Percentiles rank a stretch among this genome's conserved stretches.
Evolutionary conservation across 768 basidiomycete genomes (phyloP).

Genomic region (Kwoniella sp.): DNA sequence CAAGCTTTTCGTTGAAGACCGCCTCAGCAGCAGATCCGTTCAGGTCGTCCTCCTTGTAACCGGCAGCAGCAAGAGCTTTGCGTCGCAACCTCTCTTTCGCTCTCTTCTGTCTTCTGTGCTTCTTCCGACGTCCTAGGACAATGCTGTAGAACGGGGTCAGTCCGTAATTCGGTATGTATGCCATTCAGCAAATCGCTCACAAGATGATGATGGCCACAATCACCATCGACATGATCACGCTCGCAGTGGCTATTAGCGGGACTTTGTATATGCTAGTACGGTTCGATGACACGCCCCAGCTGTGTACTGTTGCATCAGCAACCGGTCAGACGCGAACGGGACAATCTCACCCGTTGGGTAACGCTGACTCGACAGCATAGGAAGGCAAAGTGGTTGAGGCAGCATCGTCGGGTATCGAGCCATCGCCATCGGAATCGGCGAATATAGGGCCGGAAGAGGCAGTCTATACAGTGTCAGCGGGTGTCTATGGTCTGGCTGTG

Average conservation of each 20-base stretch:
- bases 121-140: constrained; percentile 40
- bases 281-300: constrained; percentile 42
- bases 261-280: constrained; percentile 45
- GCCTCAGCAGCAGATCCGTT: constrained; percentile 22
- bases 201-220: constrained; percentile 39
- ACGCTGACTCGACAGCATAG: constrained; percentile 34
- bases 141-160: constrained; percentile 21
- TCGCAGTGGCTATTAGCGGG: constrained; percentile 44
- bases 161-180: not conserved
- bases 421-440: constrained; percentile 8
- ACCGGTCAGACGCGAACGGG: not conserved
- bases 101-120: constrained; percentile 36
- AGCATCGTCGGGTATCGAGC: not conserved
- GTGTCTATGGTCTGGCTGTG: too few relatives aligned
- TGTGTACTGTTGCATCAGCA: not conserved
- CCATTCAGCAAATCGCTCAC: constrained; percentile 24
- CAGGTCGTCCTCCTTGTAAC: constrained; percentile 25
- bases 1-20: constrained; percentile 30
- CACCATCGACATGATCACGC: constrained; percentile 36
- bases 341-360: constrained; percentile 35
- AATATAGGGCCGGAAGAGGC: not conserved
- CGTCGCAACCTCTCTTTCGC: constrained; percentile 31
- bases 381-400: not conserved
- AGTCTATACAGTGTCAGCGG: too few relatives aligned
- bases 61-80: constrained; percentile 37